These are phyloP conservation scores for Lipomyces yarrowii DNA, from an alignment of 1,139 yeast genomes.

Conservation along the genomic window DNA sequence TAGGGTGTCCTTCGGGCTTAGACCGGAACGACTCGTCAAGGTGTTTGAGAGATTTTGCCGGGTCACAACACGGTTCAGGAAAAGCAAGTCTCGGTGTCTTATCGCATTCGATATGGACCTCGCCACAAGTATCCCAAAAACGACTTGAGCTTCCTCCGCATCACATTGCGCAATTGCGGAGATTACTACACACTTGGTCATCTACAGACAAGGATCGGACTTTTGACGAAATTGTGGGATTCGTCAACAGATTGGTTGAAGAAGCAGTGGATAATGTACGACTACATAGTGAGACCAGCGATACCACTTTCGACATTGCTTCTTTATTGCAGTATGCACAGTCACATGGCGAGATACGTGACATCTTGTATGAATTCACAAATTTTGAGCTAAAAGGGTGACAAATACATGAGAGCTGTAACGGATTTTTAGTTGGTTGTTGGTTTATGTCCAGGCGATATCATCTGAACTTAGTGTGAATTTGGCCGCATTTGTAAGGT, in stretches of 20 bases:
- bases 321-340: background rate
- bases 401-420: too few species aligned
- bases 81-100: background rate
- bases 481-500: too few species aligned
- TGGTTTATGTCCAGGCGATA: too few species aligned
- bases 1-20: background rate
- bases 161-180: background rate
- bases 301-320: background rate
- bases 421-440: too few species aligned
- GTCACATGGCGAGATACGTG: background rate
- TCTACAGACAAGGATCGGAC: background rate
- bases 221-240: background rate
- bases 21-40: background rate
- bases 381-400: background rate
- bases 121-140: background rate
- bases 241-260: background rate
- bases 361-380: background rate
- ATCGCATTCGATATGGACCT: background rate
- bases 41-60: background rate
- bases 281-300: background rate
- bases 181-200: background rate
- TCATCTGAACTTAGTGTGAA: too few species aligned
- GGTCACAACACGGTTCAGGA: background rate
- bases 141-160: background rate
- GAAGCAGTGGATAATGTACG: background rate